phyloP scores from a whole-genome alignment of 192 early-diverging fungal genomes.

The Umbelopsis sp. region DNA sequence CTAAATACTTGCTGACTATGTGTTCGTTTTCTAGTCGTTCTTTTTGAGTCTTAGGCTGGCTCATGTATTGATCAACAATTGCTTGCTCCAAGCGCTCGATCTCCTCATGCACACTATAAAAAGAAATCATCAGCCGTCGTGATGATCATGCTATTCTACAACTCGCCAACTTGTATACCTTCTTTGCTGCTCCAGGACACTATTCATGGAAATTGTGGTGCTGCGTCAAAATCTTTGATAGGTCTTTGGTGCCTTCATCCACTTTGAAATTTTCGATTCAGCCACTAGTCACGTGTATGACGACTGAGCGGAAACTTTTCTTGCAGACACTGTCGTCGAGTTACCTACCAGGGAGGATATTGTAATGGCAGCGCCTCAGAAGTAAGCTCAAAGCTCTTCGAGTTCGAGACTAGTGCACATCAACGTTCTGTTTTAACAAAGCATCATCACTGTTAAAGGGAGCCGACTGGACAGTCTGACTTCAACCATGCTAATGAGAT shows the following conservation, averaged over 20 bases:
- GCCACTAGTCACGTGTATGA: slow-evolving; percentile 8
- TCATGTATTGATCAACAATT: slow-evolving; percentile 78
- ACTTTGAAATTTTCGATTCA: neutral
- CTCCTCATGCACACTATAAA: slow-evolving; percentile 75
- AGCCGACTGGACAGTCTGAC: neutral
- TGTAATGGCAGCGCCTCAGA: slow-evolving; percentile 9
- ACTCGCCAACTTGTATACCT: slow-evolving; percentile 3
- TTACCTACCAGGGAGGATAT: neutral
- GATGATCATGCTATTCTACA: neutral
- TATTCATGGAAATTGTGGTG: slow-evolving; percentile 47
- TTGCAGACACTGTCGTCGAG: neutral
- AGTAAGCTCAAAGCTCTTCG: neutral
- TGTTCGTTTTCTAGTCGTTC: slow-evolving; percentile 85
- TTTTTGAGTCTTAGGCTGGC: slow-evolving; percentile 77
- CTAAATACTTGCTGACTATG: slow-evolving; percentile 68
- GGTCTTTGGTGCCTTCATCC: neutral
- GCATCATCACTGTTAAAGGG: neutral
- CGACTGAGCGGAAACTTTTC: neutral
- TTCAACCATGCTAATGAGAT: slow-evolving; percentile 1
- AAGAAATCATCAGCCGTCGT: neutral
- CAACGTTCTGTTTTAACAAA: neutral
- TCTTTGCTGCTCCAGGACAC: slow-evolving; percentile 74
- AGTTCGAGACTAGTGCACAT: neutral
- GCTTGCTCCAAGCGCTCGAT: slow-evolving; percentile 92
- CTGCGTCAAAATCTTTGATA: neutral